These are phyloP conservation scores for Climacium dendroides DNA, from an alignment of 225 moss, liverwort and hornwort genomes.

Conservation along the genomic window DNA sequence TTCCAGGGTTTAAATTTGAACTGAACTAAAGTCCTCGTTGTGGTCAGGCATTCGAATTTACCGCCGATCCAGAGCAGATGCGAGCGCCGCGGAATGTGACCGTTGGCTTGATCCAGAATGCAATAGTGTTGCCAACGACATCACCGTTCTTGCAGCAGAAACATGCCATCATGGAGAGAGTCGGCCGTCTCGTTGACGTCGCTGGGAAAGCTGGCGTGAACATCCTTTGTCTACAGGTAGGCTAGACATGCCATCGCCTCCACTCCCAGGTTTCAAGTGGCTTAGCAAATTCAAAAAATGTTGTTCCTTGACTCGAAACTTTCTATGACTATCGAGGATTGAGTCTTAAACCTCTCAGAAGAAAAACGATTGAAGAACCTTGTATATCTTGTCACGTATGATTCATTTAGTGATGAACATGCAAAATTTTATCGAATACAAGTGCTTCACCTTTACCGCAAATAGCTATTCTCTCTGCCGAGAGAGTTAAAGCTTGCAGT, in stretches of 20 bases:
- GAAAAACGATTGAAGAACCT: not conserved
- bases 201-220: conserved; percentile 78
- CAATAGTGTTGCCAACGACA: conserved; percentile 74
- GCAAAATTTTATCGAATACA: not conserved
- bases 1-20: not conserved
- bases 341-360: not conserved
- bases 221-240: conserved; percentile 83
- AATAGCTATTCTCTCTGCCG: not conserved
- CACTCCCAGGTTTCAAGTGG: not conserved
- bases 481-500: not conserved
- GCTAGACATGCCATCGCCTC: not conserved
- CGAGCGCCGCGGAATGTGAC: conserved; percentile 54
- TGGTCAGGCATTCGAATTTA: conserved; percentile 61
- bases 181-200: conserved; percentile 36
- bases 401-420: not conserved
- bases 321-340: not conserved
- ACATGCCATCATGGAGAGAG: conserved; percentile 51
- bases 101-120: conserved; percentile 79
- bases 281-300: not conserved
- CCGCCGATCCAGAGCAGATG: conserved; percentile 69
- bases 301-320: not conserved
- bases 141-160: conserved; percentile 58
- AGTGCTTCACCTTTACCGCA: not conserved
- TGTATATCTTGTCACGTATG: not conserved
- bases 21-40: not conserved